Conservation (phyloP, 2,329 filamentous ascomycete species). For the Aspergillus neoniger region DNA sequence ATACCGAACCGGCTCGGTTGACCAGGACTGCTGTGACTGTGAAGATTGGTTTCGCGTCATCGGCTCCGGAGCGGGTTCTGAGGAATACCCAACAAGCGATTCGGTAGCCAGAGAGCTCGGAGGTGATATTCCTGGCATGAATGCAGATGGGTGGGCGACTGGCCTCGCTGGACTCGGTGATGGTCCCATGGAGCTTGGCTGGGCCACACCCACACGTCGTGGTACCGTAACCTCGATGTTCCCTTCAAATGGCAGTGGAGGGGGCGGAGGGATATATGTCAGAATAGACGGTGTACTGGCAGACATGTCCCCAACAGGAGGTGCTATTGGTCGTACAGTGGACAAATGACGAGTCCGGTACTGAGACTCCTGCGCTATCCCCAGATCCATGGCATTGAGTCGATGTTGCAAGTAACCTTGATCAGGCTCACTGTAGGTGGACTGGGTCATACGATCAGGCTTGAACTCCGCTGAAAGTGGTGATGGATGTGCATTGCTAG, state of each 20-base stretch:
- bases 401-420: constrained; percentile 22
- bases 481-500: constrained; percentile 30
- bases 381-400: constrained; percentile 23
- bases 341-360: constrained; percentile 27
- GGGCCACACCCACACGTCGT: constrained; percentile 19
- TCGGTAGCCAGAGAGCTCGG: constrained; percentile 22
- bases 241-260: constrained; percentile 39
- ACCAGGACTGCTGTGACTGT: constrained; percentile 39
- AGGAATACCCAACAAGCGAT: constrained; percentile 25
- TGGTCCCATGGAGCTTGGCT: constrained; percentile 17
- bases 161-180: constrained; percentile 14
- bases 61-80: constrained; percentile 33
- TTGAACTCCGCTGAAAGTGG: constrained; percentile 33
- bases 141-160: constrained; percentile 35
- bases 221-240: constrained; percentile 36
- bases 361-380: constrained; percentile 29
- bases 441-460: constrained; percentile 29
- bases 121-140: constrained; percentile 37
- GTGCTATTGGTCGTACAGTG: constrained; percentile 15
- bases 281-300: constrained; percentile 30
- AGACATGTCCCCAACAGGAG: constrained; percentile 25
- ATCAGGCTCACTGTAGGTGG: constrained; percentile 37
- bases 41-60: constrained; percentile 39
- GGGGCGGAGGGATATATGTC: constrained; percentile 19
- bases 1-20: constrained; percentile 38